phyloP scores from a whole-genome alignment of 2,329 filamentous ascomycete species.

The Xylariaceae sp. region DNA sequence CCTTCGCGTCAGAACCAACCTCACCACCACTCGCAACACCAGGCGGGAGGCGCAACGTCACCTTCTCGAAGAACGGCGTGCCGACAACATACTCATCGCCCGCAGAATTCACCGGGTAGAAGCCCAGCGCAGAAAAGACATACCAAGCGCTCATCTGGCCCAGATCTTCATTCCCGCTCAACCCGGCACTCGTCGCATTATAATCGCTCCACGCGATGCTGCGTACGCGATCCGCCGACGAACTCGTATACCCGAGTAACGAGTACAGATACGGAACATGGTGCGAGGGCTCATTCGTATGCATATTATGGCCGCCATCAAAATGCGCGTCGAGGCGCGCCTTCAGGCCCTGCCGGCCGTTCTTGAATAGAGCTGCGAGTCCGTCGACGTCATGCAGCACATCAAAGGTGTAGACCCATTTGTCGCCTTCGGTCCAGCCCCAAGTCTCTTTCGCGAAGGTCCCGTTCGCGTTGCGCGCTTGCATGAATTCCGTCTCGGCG shows the following conservation, averaged over 20 bases:
- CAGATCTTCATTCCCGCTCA: constrained; percentile 45
- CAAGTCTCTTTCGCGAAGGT: constrained; percentile 40
- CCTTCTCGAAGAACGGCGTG: constrained; percentile 42
- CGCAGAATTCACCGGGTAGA: constrained; percentile 43
- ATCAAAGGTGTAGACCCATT: constrained; percentile 47
- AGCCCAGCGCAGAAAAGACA: constrained; percentile 42
- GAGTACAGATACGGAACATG: constrained; percentile 45
- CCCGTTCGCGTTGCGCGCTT: constrained; percentile 42
- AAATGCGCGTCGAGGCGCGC: constrained; percentile 42
- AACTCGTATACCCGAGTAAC: constrained; percentile 36
- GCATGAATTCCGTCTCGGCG: constrained; percentile 41
- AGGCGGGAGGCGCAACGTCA: constrained; percentile 35
- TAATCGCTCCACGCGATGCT: constrained; percentile 38
- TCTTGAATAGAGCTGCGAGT: constrained; percentile 38
- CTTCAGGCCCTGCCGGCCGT: constrained; percentile 34
- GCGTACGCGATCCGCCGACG: constrained; percentile 37
- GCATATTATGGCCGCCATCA: constrained; percentile 41
- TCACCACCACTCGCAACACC: constrained; percentile 28
- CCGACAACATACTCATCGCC: constrained; percentile 42
- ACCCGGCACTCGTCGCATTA: constrained; percentile 41
- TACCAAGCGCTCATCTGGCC: constrained; percentile 49
- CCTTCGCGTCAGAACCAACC: constrained; percentile 4
- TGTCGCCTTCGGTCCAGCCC: constrained; percentile 46
- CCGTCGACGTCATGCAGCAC: constrained; percentile 43
- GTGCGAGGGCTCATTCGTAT: constrained; percentile 45